Evolutionary conservation across 257 asterid genomes (phyloP).

Genomic region (Gentiana straminea): DNA sequence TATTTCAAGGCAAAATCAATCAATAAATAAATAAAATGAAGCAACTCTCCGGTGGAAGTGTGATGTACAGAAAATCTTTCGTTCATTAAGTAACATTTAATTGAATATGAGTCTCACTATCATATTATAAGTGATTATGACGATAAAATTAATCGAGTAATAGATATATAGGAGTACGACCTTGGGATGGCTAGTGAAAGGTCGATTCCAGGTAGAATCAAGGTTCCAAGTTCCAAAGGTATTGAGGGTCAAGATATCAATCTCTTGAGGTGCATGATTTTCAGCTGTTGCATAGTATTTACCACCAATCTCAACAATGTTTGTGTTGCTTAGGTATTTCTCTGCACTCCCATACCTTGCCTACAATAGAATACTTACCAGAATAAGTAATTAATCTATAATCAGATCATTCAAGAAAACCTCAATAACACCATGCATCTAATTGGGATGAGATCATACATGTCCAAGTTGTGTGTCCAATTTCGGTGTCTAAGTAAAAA

Average conservation of each 20-base stretch:
- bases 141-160: no score
- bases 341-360: conserved; percentile 41
- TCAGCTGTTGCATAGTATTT: conserved; percentile 38
- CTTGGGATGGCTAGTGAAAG: conserved; percentile 65
- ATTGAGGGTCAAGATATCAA: conserved; percentile 31
- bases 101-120: no score
- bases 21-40: neutral
- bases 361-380: conserved; percentile 12
- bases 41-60: no score
- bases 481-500: no score
- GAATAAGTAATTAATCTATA: neutral
- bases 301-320: conserved; percentile 46
- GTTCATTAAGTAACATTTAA: no score
- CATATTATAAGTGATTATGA: no score
- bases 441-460: neutral
- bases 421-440: neutral
- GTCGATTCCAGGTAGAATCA: conserved; percentile 43
- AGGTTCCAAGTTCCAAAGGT: conserved; percentile 39
- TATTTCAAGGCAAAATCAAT: neutral
- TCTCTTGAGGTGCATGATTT: conserved; percentile 47
- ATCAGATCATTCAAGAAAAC: neutral
- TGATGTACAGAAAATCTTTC: no score
- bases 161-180: conserved; percentile 1
- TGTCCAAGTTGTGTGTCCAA: no score
- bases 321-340: conserved; percentile 46